Conservation (phyloP, 257 asterid species). For the Rubia yunnanensis region DNA sequence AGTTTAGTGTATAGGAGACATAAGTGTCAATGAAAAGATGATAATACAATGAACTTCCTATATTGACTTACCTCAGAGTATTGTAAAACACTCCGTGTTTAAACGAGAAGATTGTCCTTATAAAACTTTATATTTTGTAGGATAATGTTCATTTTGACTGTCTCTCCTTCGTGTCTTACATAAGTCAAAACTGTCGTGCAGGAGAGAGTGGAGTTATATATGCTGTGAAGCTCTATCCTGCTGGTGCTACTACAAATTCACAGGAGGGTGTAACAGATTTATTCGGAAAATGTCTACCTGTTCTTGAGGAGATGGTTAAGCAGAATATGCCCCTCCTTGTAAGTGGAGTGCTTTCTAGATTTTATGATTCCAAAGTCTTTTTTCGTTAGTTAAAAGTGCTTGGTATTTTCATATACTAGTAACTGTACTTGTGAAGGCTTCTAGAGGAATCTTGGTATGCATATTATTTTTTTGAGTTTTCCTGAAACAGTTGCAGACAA, state of each 20-base stretch:
- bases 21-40: not conserved
- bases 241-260: constrained; percentile 97
- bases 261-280: constrained; percentile 99
- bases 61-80: no score
- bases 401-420: no score
- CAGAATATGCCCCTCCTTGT: constrained; percentile 90
- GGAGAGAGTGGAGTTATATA: constrained; percentile 71
- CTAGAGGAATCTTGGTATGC: not conserved
- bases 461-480: not conserved
- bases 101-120: not conserved
- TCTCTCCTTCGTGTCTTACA: constrained; percentile 12
- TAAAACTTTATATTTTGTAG: not conserved
- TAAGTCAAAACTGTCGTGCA: constrained; percentile 16
- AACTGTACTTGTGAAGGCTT: not conserved
- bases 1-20: not conserved
- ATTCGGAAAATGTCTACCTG: constrained; percentile 84
- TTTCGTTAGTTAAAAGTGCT: not conserved
- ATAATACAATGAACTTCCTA: not conserved
- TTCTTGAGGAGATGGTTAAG: constrained; percentile 82
- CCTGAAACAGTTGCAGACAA: not conserved
- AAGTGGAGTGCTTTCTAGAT: constrained; percentile 12
- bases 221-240: constrained; percentile 94
- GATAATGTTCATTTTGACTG: not conserved
- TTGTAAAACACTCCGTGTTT: no score
- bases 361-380: not conserved